Conservation (phyloP, 2,329 filamentous ascomycete species). For the Cryphonectria japonica region DNA sequence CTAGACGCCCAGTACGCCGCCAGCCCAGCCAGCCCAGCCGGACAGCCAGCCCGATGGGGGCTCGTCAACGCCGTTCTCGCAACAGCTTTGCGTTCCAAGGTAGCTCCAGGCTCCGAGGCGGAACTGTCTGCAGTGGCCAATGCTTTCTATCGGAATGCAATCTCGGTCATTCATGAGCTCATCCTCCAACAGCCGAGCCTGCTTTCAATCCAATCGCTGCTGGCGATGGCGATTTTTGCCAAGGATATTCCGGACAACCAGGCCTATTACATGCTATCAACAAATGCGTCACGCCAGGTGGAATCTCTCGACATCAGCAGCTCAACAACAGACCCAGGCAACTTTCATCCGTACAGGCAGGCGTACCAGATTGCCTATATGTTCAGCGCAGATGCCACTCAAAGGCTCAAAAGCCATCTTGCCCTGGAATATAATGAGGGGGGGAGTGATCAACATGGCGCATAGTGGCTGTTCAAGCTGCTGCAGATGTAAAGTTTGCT, state of each 20-base stretch:
- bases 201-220: slow-evolving; percentile 29
- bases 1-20: slow-evolving; percentile 30
- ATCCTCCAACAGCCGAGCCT: slow-evolving; percentile 28
- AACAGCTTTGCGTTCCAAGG: slow-evolving; percentile 28
- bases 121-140: slow-evolving; percentile 21
- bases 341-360: background rate
- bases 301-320: slow-evolving; percentile 15
- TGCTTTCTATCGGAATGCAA: slow-evolving; percentile 31
- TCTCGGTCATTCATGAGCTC: slow-evolving; percentile 26
- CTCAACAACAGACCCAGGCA: background rate
- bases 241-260: slow-evolving; percentile 21
- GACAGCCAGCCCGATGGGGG: slow-evolving; percentile 29
- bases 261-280: slow-evolving; percentile 29
- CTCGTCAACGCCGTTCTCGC: slow-evolving; percentile 31
- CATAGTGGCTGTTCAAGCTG: background rate
- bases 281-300: slow-evolving; percentile 37
- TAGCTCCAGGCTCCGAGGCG: slow-evolving; percentile 27
- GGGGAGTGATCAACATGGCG: background rate
- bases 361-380: background rate
- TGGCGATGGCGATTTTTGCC: slow-evolving; percentile 32
- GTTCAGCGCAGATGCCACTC: background rate
- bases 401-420: background rate
- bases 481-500: background rate
- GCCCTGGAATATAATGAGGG: background rate
- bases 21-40: slow-evolving; percentile 16